Percentiles rank a stretch among this genome's conserved stretches.
These are phyloP conservation scores for Colletotrichum sp. DNA, from an alignment of 2,329 filamentous ascomycete species.

Conservation along the genomic window DNA sequence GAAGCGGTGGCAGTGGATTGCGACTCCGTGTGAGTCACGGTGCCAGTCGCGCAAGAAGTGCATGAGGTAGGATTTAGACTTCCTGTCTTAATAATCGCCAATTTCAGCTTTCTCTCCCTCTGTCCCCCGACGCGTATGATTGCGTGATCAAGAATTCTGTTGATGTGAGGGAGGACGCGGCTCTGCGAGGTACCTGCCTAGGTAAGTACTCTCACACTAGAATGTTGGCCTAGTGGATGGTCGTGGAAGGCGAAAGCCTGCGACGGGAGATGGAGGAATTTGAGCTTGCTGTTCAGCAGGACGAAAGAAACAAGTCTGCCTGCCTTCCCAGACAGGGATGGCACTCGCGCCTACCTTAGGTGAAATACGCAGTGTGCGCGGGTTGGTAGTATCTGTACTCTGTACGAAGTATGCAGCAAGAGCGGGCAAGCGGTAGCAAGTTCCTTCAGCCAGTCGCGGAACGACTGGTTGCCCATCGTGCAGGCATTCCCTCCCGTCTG, in stretches of 20 bases:
- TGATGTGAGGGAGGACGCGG: neutral
- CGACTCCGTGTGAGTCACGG: neutral
- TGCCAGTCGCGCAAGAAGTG: neutral
- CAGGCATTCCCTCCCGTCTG: neutral
- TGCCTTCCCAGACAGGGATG: neutral
- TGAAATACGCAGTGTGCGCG: neutral
- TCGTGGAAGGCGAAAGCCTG: neutral
- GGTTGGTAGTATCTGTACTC: neutral
- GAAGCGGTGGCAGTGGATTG: neutral
- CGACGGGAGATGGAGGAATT: neutral
- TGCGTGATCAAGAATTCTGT: neutral
- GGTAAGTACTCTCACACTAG: neutral
- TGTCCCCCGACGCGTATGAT: neutral
- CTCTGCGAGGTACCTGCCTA: neutral
- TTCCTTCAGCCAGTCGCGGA: neutral
- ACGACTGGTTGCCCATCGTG: neutral
- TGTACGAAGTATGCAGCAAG: neutral
- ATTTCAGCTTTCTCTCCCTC: neutral
- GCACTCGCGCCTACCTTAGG: neutral
- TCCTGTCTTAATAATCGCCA: neutral
- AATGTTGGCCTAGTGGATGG: neutral
- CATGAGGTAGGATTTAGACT: neutral
- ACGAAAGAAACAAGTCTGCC: neutral
- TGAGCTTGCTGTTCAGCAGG: neutral
- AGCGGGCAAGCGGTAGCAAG: neutral